phyloP scores from a whole-genome alignment of 306 rosid genomes.

The Astragalus glycyphyllos region DNA sequence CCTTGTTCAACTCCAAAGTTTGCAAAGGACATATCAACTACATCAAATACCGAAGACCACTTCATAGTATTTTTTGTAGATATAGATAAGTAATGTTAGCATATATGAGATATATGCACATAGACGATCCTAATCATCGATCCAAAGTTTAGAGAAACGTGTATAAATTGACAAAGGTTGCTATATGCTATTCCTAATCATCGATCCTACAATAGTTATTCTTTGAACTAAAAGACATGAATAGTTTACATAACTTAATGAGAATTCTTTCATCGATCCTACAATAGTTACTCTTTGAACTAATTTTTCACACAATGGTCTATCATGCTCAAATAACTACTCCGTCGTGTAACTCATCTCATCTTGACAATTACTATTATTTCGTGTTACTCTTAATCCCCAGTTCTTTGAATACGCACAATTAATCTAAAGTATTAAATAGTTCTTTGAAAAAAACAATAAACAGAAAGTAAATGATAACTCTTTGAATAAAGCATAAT shows the following conservation, averaged over 20 bases:
- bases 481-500: too few relatives aligned
- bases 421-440: too few relatives aligned
- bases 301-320: too few relatives aligned
- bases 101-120: not conserved
- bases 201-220: not conserved
- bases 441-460: too few relatives aligned
- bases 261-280: too few relatives aligned
- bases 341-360: too few relatives aligned
- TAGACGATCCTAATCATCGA: slow-evolving; percentile 1
- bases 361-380: too few relatives aligned
- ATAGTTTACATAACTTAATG: not conserved
- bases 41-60: slow-evolving; percentile 23
- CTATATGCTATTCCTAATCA: not conserved
- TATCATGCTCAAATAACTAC: too few relatives aligned
- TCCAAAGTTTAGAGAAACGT: slow-evolving; percentile 4
- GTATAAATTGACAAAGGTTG: not conserved
- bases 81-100: slow-evolving; percentile 21
- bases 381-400: too few relatives aligned
- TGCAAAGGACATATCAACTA: slow-evolving; percentile 44
- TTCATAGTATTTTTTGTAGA: slow-evolving; percentile 31
- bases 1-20: slow-evolving; percentile 55
- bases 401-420: too few relatives aligned
- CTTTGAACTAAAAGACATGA: slow-evolving; percentile 2
- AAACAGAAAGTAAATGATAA: too few relatives aligned
- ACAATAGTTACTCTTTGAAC: too few relatives aligned